Evolutionary conservation across 2,329 filamentous ascomycete genomes (phyloP), one percentile per base, ranked within the genome.

Genomic region (Neurospora sp.): DNA sequence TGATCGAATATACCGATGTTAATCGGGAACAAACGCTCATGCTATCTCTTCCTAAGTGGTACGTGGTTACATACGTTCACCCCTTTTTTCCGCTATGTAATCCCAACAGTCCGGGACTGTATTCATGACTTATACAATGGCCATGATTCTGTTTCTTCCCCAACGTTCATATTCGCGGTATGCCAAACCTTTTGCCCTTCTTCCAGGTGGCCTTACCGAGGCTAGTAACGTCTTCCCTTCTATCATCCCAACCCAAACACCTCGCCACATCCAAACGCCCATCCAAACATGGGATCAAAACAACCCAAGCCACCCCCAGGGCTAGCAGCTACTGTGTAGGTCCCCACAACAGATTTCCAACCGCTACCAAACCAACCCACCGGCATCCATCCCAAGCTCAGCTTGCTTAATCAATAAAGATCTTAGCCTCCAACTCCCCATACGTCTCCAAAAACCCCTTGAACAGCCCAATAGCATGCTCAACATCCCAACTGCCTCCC

Each of bases 361-460:
- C 23, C 43, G 12, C 11, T 43, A n/a, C 41, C 46, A 57, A 57
- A 28, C 46, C 11, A 8, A 8, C 46, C 11, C 46, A 28, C 5
- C 46, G 15, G 15, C 40, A 41, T 23, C n/a, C n/a, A 46, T 8
- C 46, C 46, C 52, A 62, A 33, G 6, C 52, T 46, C 15, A 17
- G 15, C 11, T 46, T 82, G 15, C 11, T 46, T 82, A 97, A 80
- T 97, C 93, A 43, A 97, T 88, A 70, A 96, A 79, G 71, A 98
- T 95, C 80, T 88, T 95, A 74, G 87, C 84, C 82, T 97, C 92
- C 75, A 97, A 79, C 73, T 88, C 87, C n/a, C 91, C 91, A 78
- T 93, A 99, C 77, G 91, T 87, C 74, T 90, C 85, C 79, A 97
- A 94, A 82, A 97, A 99, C 74, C 90, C 88, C 73, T 91, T 89